phyloP scores from a whole-genome alignment of 75 land plant genomes.

The Sequoia sempervirens region DNA sequence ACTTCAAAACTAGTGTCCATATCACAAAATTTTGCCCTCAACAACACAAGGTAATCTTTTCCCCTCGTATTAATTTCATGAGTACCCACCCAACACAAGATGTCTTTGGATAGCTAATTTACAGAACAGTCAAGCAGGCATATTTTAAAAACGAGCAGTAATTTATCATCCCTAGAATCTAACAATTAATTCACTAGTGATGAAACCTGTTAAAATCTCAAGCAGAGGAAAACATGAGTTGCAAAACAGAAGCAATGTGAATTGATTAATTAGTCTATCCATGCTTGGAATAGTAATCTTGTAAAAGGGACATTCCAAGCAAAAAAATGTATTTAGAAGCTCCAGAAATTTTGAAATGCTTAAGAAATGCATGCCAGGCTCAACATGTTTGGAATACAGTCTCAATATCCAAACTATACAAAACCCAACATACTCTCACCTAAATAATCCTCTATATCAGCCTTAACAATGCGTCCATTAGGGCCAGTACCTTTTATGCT shows the following conservation, averaged over 20 bases:
- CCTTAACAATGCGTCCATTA: slow-evolving; percentile 88
- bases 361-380: background rate
- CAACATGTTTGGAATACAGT: background rate
- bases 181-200: background rate
- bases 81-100: background rate
- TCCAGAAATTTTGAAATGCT: background rate
- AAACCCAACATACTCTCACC: slow-evolving; percentile 22
- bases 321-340: background rate
- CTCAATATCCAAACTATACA: background rate
- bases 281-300: background rate
- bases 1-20: background rate
- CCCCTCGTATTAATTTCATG: background rate
- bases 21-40: background rate
- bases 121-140: background rate
- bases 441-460: slow-evolving; percentile 93
- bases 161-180: background rate
- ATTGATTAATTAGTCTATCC: background rate
- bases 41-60: background rate
- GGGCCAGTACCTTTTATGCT: slow-evolving; percentile 97
- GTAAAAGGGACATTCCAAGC: background rate
- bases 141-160: background rate
- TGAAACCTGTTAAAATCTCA: background rate
- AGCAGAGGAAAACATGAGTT: background rate
- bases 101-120: background rate
- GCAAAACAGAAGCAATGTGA: background rate